Evolutionary conservation across 2,329 filamentous ascomycete species (phyloP), one percentile per base, ranked within the genome.

Genomic region (Periconia digitata): DNA sequence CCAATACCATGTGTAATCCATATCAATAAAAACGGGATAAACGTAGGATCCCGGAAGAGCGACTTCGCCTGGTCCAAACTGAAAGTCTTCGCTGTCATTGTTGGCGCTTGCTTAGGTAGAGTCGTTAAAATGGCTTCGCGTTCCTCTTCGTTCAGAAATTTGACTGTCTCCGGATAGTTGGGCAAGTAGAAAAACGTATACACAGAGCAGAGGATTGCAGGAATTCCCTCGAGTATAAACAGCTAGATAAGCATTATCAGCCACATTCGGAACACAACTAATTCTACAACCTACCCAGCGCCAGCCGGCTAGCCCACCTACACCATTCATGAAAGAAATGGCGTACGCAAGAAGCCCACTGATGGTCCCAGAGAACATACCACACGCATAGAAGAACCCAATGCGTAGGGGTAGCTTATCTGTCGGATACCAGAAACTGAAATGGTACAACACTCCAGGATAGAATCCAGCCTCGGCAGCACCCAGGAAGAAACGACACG

Each of bases 361-460:
- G 58, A 85, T 83, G 1, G 82, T 81, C 21, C 79, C 79, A 0
- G 80, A 79, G 18, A 83, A 69, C 29, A 78, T 76, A 1, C 78
- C 78, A 17, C 78, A 79, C 21, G 76, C 80, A 60, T 79, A 84
- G 59, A 84, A 84, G 18, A 84, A 71, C 3, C 77, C 77, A 42
- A 83, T 75, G 7, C 80, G 70, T 21, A 76, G 79, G 27, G 81
- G 79, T 48, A 78, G 66, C 53, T 83, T 79, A 41, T 79, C 73
- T 16, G 77, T 72, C 46, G 77, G 78, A 54, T 84, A 85, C 79
- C 81, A 85, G 68, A 81, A 81, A 3, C 78, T 81, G 8, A 84
- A 70, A 48, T 83, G 77, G 57, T 80, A 82, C 18, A 80, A 39
- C 6, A 63, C 59, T 6, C 63, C 62, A 2, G 64, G 63, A 27